Percentiles rank a stretch among this genome's conserved stretches.
Conservation (phyloP, 2,329 filamentous ascomycete genomes). For the Teratosphaeria pseudoeucalypti region DNA sequence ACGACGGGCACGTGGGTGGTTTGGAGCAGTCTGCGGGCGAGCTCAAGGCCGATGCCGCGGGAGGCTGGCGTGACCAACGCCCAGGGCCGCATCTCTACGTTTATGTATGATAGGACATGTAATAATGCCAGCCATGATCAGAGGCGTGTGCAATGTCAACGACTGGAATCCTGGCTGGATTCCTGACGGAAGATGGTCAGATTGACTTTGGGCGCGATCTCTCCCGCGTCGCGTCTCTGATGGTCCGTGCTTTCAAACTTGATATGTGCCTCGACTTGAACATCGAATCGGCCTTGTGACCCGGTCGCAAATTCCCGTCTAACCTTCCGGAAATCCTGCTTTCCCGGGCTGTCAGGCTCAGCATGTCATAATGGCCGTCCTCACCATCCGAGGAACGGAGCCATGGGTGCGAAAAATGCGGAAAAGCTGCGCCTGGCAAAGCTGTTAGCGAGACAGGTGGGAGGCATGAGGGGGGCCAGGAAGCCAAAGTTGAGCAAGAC, state of each 20-base stretch:
- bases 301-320: no score
- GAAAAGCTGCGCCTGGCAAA: background rate
- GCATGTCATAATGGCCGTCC: background rate
- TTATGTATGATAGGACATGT: background rate
- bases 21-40: slow-evolving; percentile 48
- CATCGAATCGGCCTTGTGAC: background rate
- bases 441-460: background rate
- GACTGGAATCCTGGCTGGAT: background rate
- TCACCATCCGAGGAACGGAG: background rate
- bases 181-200: background rate
- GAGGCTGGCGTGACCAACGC: slow-evolving; percentile 49
- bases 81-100: slow-evolving; percentile 36
- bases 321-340: background rate
- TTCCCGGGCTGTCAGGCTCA: background rate
- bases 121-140: background rate
- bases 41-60: slow-evolving; percentile 52
- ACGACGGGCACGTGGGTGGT: slow-evolving; percentile 50
- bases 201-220: background rate
- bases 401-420: background rate
- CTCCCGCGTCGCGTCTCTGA: background rate
- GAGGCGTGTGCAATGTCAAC: background rate
- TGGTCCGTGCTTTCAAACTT: background rate
- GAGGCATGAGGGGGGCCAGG: background rate
- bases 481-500: background rate
- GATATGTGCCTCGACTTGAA: background rate